Base-by-base conservation (phyloP, 2,329 filamentous ascomycete genomes). In the Teratosphaeria nubilosa region DNA sequence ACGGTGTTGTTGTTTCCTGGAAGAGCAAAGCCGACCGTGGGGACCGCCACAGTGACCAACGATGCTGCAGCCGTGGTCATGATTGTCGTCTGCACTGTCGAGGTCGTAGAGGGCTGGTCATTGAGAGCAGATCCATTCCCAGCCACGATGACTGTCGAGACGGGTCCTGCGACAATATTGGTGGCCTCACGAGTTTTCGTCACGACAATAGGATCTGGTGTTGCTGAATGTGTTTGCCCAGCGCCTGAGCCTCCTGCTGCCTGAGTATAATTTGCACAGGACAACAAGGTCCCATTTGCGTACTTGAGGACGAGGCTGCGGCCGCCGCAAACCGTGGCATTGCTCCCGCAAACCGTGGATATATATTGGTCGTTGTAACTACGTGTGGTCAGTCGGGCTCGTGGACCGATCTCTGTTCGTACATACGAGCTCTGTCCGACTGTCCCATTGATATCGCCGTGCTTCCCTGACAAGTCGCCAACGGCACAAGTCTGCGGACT, bases 191-290 rank as follows among this genome's bases (percentile, higher is more conserved):
- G 51, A 31, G 25, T 53, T 30, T 22, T 30, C 25, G 51, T 53
- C 13, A 53, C 13, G 20, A 20, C 16, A 22, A 11, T 34, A 31
- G 16, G 51, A 5, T 9, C 31, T 31, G 51, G 31, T 11, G 22
- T 53, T 7, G 51, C 11, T 5, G 51, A 30, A 9, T 16, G 20
- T 13, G n/a, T 53, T 13, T 22, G 25, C 31, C 14, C 31, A 3
- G 14, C 13, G 25, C 13, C 24, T 3, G 51, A 30, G 25, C 25
- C 13, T n/a, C 5, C 24, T 13, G 51, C 51, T 53, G 61, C 59
- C 20, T 65, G 55, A 9, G 64, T 70, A 68, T 84, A 83, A 70
- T 83, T 83, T 59, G 78, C 82, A 72, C 82, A 85, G 31, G 78
- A 77, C 64, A 84, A 73, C 61, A 79, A 77, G 7, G 77, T 80